Evolutionary conservation across 768 basidiomycete species (phyloP), one percentile per base, ranked within the genome.

Genomic region (Xerocomellus amylosporus): DNA sequence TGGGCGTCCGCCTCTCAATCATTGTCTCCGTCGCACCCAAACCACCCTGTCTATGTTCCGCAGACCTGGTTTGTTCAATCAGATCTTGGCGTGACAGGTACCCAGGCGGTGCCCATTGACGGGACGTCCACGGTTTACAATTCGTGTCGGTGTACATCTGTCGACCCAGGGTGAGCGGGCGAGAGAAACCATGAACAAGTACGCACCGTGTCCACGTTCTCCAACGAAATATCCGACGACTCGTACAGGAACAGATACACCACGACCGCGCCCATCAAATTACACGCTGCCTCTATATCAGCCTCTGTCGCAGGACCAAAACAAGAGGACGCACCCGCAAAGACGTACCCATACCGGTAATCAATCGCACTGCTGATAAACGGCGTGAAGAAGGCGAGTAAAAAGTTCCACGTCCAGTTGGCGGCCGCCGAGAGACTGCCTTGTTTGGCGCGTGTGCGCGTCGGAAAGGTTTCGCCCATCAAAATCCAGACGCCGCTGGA

Each of bases 91-190:
- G 75, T 5, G 75, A 75, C 12, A 85, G 85, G 7, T 37, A 37
- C 17, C 17, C 36, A 17, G 36, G 36, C 17, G 36, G 36, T 0
- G 79, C 80, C 87, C 86, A 88, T 8, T 62, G 60, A 30, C 74
- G 56, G 2, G 82, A 84, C 24, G 76, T 83, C 88, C 87, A 88
- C 8, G 87, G 83, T 63, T 82, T 85, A 71, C 81, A 61, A 81
- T 15, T n/a, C 36, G 17, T 17, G 36, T 37, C 36, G 36, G 36
- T 37, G 8, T 37, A 37, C 36, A 37, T 37, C 36, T 37, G 8
- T 37, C 36, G 36, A 37, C 15, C 36, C 4, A 17, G 7, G 5
- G 5, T 37, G 36, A 37, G 36, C 17, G 7, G 5, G 36, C 36
- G 17, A 37, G 17, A 37, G 17, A 1, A 37, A 17, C 6, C 14